Base-by-base conservation (phyloP, 768 basidiomycete species). In the Leucocoprinus birnbaumii region DNA sequence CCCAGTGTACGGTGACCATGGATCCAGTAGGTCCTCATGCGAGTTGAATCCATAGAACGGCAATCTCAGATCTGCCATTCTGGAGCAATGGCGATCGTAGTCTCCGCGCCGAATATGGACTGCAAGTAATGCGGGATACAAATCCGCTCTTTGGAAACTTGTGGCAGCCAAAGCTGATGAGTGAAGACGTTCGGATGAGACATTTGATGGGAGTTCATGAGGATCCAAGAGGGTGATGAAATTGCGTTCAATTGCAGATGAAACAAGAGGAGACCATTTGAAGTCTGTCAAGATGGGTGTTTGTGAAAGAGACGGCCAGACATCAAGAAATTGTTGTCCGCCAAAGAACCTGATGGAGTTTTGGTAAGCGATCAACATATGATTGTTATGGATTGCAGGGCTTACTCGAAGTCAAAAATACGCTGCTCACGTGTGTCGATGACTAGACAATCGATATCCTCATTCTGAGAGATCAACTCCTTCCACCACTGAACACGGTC, bases 41-140 rank as follows among this genome's bases (percentile, higher is more conserved):
- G 74, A 71, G 61, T 80, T 81, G 34, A 83, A 68, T 10, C 82
- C 82, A 69, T 79, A 79, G 62, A 77, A 85, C 0, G 59, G 55
- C 0, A 74, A 59, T 38, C 65, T 62, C 79, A 78, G 80, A 3
- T 64, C 56, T 1, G 75, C 73, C 34, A 85, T 73, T 37, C 79
- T 76, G 1, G 71, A 69, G 58, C 84, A 85, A 59, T 84, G 83
- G 1, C 77, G 70, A 26, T 65, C 73, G 61, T 79, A 85, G 56
- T 85, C 84, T 4, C 84, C 84, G 1, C 82, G 71, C 5, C 83
- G 76, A 40, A 78, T 70, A 50, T 85, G 83, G 7, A 85, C 54
- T 1, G 84, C 84, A 11, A 85, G 62, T 13, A 83, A 68, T 2
- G 77, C 78, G 1, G 66, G 60, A 21, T 81, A 66, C n/a, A n/a